phyloP scores from a whole-genome alignment of 495 filamentous ascomycete genomes.

The Neurospora sp. region DNA sequence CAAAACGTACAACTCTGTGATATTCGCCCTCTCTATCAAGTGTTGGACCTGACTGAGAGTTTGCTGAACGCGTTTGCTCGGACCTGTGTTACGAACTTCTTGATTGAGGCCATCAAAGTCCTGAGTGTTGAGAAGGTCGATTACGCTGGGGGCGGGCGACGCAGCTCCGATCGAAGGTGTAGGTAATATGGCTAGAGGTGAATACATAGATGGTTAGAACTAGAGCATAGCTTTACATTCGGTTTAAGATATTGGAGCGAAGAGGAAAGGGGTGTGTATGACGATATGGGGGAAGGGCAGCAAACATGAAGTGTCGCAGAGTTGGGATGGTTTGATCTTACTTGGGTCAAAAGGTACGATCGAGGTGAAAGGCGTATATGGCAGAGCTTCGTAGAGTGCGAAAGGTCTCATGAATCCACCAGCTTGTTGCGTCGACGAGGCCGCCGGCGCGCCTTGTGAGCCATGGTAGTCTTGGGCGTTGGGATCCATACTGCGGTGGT shows the following conservation, averaged over 20 bases:
- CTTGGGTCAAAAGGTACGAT: slow-evolving; percentile 79
- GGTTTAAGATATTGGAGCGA: not conserved
- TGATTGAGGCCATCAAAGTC: slow-evolving; percentile 43
- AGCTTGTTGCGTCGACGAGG: not conserved
- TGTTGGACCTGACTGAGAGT: slow-evolving; percentile 58
- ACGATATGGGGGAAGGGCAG: not conserved
- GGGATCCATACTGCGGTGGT: slow-evolving; percentile 4
- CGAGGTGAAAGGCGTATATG: slow-evolving; percentile 84
- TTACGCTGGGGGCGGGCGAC: slow-evolving; percentile 35
- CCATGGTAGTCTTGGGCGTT: not conserved
- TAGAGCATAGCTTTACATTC: not conserved
- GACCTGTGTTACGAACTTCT: slow-evolving; percentile 31
- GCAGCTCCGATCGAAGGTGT: slow-evolving; percentile 49
- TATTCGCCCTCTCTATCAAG: slow-evolving; percentile 52
- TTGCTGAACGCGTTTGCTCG: slow-evolving; percentile 32
- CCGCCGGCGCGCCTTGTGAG: not conserved
- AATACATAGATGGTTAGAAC: slow-evolving; percentile 3
- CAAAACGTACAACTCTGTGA: slow-evolving; percentile 60
- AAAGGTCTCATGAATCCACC: slow-evolving; percentile 24
- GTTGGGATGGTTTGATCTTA: slow-evolving; percentile 26
- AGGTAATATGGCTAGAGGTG: slow-evolving; percentile 52
- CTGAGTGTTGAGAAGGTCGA: slow-evolving; percentile 32
- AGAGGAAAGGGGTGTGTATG: not conserved
- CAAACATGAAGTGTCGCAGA: not conserved
- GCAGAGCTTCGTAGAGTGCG: slow-evolving; percentile 72